A percentile compares a stretch with the other conserved stretches of the same genome.
Conservation (phyloP, 2,329 filamentous ascomycete genomes). For the Microdochium bolleyi region DNA sequence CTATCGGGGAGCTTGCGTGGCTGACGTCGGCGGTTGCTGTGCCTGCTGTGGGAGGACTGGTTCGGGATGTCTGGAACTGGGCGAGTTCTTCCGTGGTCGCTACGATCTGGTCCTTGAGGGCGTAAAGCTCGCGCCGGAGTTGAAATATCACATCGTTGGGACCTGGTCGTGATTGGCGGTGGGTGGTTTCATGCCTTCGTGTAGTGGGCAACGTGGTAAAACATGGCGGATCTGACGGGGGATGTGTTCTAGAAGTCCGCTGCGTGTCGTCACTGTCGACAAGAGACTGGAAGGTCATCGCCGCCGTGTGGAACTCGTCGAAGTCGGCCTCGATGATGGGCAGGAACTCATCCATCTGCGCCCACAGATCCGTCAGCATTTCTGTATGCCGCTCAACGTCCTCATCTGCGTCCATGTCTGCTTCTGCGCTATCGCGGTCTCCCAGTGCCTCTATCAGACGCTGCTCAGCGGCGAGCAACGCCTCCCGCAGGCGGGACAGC, state of each 20-base stretch:
- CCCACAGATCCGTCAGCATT: not conserved
- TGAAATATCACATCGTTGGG: not conserved
- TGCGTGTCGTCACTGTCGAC: not conserved
- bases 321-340: conserved; percentile 1
- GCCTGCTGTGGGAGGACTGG: not conserved
- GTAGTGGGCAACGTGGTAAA: not conserved
- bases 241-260: not conserved
- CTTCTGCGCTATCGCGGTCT: not conserved
- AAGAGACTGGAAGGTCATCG: not conserved
- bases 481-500: not conserved
- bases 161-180: not conserved
- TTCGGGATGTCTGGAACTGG: not conserved
- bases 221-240: not conserved
- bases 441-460: not conserved
- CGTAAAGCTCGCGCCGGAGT: not conserved
- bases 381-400: not conserved
- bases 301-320: not conserved
- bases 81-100: not conserved
- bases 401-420: not conserved
- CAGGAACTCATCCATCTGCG: not conserved
- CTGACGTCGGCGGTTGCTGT: not conserved
- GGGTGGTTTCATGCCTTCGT: not conserved
- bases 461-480: not conserved
- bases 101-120: not conserved
- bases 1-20: not conserved